phyloP scores from a whole-genome alignment of 1,284 basidiomycete species.

The Leccinum griseonigrum region DNA sequence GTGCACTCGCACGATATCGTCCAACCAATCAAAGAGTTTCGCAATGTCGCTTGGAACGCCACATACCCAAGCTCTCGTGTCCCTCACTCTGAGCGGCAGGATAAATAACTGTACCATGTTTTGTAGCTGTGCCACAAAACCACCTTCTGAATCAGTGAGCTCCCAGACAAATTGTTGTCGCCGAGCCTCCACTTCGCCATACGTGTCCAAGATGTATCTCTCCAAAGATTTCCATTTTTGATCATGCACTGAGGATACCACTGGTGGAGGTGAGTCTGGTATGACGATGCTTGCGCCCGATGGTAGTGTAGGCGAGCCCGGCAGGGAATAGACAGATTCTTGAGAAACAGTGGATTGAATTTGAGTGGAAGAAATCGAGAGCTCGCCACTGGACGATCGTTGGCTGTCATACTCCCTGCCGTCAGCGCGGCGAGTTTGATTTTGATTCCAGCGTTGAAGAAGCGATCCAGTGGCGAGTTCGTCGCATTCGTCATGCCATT shows the following conservation, averaged over 20 bases:
- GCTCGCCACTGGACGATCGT: conserved; percentile 7
- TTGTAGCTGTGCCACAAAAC: conserved; percentile 65
- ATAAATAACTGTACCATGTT: conserved; percentile 69
- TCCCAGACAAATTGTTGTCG: conserved; percentile 71
- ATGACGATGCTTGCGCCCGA: conserved; percentile 7
- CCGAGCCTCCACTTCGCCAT: conserved; percentile 50
- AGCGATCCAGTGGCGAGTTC: conserved; percentile 51
- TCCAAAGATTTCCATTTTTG: conserved; percentile 25
- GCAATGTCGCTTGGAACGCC: conserved; percentile 71
- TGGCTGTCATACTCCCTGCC: conserved; percentile 1
- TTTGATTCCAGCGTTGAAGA: conserved; percentile 42
- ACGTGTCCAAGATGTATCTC: conserved; percentile 27
- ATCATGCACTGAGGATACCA: conserved; percentile 9
- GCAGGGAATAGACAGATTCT: conserved; percentile 23
- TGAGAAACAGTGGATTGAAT: conserved; percentile 21
- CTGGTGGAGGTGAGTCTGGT: conserved; percentile 12
- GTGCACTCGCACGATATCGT: conserved; percentile 80
- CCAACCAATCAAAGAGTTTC: conserved; percentile 79
- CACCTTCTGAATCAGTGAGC: conserved; percentile 64
- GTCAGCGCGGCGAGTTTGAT: conserved; percentile 18
- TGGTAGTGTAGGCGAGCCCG: conserved; percentile 15
- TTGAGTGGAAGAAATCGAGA: conserved; percentile 12
- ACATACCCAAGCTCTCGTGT: conserved; percentile 69
- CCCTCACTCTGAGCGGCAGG: conserved; percentile 68
- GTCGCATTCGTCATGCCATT: conserved; percentile 42